Base-by-base conservation (phyloP, 495 filamentous ascomycete genomes). In the Penicillium lagena region DNA sequence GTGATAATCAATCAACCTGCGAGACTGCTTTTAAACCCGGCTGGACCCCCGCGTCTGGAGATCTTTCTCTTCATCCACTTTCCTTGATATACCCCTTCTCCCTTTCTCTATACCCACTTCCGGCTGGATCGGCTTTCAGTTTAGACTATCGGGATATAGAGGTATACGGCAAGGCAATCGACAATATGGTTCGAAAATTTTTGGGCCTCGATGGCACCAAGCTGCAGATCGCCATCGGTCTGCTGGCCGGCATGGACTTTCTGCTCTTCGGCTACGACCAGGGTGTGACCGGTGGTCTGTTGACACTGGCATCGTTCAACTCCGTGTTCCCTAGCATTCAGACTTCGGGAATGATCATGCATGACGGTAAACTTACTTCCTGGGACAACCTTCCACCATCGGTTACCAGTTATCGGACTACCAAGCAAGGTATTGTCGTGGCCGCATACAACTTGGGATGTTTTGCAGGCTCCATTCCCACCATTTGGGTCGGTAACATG, bases 191-290 rank as follows among this genome's bases (percentile, higher is more conserved):
- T 12, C 48, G 56, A 15, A 60, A 41, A 9, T 86, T 77, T 55
- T 77, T 85, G 47, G 85, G 85, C 64, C 78, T 87, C 43, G 73
- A 73, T 51, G 85, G 85, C 69, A 61, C 68, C 33, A 68, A 68
- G 59, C 75, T 89, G 31, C 84, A 86, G 49, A 67, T 82, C 48
- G 82, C 80, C 42, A 81, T 89, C 43, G 81, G 80, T 34, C 52
- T 81, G 9, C 72, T 87, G 39, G 84, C 83, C 37, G 83, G 83
- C 51, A 76, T 82, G 51, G 83, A 87, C 60, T 89, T 89, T 54
- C 60, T 86, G 55, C 62, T 78, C 3, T 78, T 78, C 47, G 75
- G 75, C 40, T 78, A 78, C 60, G 75, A 78, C 48, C 73, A 77
- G 39, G 79, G 79, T 51, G 77, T 82, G 11, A 82, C 78, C 46